Conservation (phyloP, 129 eudicot species). For the Artemisia tridentata region DNA sequence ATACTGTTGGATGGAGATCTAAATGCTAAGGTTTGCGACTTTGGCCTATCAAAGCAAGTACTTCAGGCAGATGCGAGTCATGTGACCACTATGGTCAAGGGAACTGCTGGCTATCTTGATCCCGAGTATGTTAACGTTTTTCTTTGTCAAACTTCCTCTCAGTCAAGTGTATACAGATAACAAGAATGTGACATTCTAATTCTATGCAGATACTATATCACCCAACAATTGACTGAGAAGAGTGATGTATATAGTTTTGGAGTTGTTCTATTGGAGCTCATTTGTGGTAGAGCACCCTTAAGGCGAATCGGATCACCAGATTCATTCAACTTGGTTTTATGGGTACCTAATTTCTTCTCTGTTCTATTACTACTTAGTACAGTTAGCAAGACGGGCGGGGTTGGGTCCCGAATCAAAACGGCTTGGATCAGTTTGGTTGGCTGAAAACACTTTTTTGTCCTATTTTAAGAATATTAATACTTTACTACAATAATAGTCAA, state of each 20-base stretch:
- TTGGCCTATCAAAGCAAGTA: constrained; percentile 82
- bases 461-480: background rate
- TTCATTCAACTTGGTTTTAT: constrained; percentile 83
- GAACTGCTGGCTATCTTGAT: constrained; percentile 94
- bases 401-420: background rate
- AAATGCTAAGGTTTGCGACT: constrained; percentile 85
- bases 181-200: constrained; percentile 13
- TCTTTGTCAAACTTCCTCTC: background rate
- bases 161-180: constrained; percentile 13
- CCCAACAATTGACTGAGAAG: constrained; percentile 82
- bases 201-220: constrained; percentile 70
- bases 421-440: background rate
- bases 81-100: constrained; percentile 82
- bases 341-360: constrained; percentile 50
- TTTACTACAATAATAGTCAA: too few species aligned
- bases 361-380: constrained; percentile 7
- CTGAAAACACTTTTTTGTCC: background rate
- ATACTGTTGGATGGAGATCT: constrained; percentile 72
- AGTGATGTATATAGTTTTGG: constrained; percentile 95
- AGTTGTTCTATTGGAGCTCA: constrained; percentile 94
- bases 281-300: constrained; percentile 89
- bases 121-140: constrained; percentile 61
- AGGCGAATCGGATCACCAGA: constrained; percentile 89
- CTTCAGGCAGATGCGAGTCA: constrained; percentile 69
- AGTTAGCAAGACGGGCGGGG: constrained; percentile 13